Conservation (phyloP, 2,329 filamentous ascomycete genomes). For the Trichoderma arundinaceum region DNA sequence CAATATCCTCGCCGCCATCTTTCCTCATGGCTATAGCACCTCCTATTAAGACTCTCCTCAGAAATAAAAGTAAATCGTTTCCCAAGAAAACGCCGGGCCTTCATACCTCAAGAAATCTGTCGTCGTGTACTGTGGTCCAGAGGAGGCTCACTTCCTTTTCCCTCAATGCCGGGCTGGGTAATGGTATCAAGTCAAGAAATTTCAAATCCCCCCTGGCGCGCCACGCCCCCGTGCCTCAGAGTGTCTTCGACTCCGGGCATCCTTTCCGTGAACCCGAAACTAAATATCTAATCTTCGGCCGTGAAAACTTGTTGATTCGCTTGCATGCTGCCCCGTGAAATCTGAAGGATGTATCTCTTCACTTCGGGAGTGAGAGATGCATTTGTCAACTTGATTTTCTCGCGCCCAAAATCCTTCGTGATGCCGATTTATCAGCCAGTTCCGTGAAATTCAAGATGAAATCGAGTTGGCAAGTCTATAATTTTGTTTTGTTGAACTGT, state of each 20-base stretch:
- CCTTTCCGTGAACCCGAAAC: background rate
- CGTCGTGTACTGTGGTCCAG: conserved; percentile 1
- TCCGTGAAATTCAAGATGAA: background rate
- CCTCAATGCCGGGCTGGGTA: background rate
- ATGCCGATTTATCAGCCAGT: background rate
- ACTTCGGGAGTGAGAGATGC: background rate
- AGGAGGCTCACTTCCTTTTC: background rate
- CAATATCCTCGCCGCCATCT: background rate
- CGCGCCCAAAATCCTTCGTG: background rate
- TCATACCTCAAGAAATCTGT: background rate
- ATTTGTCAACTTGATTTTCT: conserved; percentile 3
- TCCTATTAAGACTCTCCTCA: background rate
- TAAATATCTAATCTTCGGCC: background rate
- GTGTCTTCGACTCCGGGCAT: background rate
- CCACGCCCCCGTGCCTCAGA: background rate
- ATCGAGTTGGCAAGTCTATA: background rate
- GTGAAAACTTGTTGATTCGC: background rate
- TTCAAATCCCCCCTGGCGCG: background rate
- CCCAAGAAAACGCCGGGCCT: background rate
- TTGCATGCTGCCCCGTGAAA: background rate
- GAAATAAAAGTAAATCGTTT: background rate
- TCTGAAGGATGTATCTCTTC: background rate
- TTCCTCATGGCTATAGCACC: background rate
- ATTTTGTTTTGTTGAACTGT: background rate
- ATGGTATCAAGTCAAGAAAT: background rate